These are phyloP conservation scores for Komagataella populi DNA, from an alignment of 805 yeast species.

Conservation along the genomic window DNA sequence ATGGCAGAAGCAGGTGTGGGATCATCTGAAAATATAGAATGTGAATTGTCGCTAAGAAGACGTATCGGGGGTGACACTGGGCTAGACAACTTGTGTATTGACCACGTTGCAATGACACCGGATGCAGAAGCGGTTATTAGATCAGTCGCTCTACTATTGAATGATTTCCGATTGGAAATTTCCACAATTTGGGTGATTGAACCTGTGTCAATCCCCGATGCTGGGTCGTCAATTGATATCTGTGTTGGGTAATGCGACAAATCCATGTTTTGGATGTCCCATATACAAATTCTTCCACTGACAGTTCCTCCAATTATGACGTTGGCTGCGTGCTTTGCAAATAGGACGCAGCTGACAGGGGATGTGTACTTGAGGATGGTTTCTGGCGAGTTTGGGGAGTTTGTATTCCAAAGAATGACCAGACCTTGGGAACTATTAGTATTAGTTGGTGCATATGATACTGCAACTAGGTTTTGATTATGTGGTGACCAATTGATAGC, in stretches of 20 bases:
- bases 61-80: slow-evolving; percentile 3
- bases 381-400: slow-evolving; percentile 14
- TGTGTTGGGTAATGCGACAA: not conserved
- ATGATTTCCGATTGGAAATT: slow-evolving; percentile 6
- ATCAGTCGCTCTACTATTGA: not conserved
- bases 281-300: slow-evolving; percentile 36
- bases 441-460: slow-evolving; percentile 7
- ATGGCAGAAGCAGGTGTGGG: slow-evolving; percentile 10
- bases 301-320: slow-evolving; percentile 33
- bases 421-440: slow-evolving; percentile 4
- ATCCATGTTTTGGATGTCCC: slow-evolving; percentile 21
- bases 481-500: slow-evolving; percentile 18
- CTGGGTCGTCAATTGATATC: slow-evolving; percentile 7
- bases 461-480: slow-evolving; percentile 15
- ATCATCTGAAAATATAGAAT: slow-evolving; percentile 13
- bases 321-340: slow-evolving; percentile 23
- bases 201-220: slow-evolving; percentile 10
- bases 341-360: slow-evolving; percentile 22
- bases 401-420: slow-evolving; percentile 16
- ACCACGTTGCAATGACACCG: slow-evolving; percentile 3
- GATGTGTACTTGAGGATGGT: slow-evolving; percentile 26
- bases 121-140: not conserved
- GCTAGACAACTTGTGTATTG: not conserved
- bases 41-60: slow-evolving; percentile 3
- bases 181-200: not conserved